Percentiles rank a stretch among this genome's conserved stretches.
These are phyloP conservation scores for Aleurites moluccanus DNA, from an alignment of 441 rosid genomes.

Conservation along the genomic window DNA sequence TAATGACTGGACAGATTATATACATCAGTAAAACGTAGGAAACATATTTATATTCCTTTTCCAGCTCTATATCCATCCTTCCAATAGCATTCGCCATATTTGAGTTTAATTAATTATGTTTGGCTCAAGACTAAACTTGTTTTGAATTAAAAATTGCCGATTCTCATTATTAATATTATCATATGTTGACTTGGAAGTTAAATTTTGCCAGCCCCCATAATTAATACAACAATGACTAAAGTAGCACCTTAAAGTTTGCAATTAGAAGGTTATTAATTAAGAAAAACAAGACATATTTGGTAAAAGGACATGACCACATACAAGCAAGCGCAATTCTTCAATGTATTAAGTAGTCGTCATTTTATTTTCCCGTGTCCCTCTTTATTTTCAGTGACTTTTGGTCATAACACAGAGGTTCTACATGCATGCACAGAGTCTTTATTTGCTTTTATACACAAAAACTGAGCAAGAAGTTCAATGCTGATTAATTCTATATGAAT, in stretches of 20 bases:
- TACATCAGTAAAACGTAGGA: background rate
- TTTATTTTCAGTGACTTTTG: background rate
- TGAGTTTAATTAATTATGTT: background rate
- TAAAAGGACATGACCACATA: background rate
- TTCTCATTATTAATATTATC: background rate
- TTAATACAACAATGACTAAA: background rate
- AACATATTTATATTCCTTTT: background rate
- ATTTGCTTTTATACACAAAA: conserved; percentile 1
- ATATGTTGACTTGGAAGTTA: background rate
- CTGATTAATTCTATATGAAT: background rate
- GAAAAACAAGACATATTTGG: background rate
- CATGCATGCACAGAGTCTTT: background rate
- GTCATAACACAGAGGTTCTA: background rate
- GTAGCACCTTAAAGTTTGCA: background rate
- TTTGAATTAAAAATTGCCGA: background rate
- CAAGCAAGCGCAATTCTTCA: background rate
- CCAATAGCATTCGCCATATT: background rate
- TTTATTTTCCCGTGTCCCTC: background rate
- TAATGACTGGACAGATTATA: background rate
- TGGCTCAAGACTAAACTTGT: background rate
- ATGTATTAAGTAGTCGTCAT: background rate
- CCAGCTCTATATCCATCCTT: background rate
- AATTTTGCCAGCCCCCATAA: background rate
- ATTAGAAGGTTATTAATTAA: background rate
- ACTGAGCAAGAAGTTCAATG: background rate